Conservation (phyloP, 768 basidiomycete genomes). For the Boletus pseudo-olivaceus region DNA sequence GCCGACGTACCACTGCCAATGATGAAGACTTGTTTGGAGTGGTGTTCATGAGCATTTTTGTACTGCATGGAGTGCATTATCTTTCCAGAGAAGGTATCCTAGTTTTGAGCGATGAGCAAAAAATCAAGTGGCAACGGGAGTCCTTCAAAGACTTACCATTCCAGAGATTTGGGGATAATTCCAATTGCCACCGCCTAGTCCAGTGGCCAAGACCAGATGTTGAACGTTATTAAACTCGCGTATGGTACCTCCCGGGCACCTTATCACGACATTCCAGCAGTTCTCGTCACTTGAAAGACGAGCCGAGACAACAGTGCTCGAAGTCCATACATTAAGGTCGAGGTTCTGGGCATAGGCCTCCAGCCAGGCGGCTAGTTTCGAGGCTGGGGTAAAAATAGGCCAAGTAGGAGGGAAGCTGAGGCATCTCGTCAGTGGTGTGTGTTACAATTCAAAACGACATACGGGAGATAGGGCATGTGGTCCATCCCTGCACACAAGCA, state of each 20-base stretch:
- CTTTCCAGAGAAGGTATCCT: constrained; percentile 3
- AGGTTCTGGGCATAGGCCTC: constrained; percentile 54
- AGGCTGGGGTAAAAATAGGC: constrained; percentile 47
- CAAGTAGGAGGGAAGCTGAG: constrained; percentile 50
- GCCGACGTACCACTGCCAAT: constrained; percentile 5
- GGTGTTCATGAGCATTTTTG: constrained; percentile 1
- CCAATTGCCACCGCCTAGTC: constrained; percentile 38
- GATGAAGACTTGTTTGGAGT: constrained; percentile 3
- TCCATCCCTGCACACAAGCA: not conserved
- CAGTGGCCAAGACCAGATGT: constrained; percentile 54
- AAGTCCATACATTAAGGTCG: constrained; percentile 61
- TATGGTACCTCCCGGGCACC: constrained; percentile 24
- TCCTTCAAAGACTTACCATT: constrained; percentile 25
- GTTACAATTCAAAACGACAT: constrained; percentile 12
- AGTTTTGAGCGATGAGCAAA: not conserved
- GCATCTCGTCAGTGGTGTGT: not conserved
- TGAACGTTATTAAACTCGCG: constrained; percentile 35
- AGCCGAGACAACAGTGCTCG: constrained; percentile 36
- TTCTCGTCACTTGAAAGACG: constrained; percentile 18
- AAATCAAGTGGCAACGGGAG: not conserved
- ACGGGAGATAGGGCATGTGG: constrained; percentile 44
- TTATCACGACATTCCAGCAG: constrained; percentile 43
- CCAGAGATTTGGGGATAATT: constrained; percentile 43
- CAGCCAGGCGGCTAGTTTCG: constrained; percentile 56
- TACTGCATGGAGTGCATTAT: constrained; percentile 5